Evolutionary conservation across 1,139 yeast species (phyloP).

Genomic region (Pichia sp.): DNA sequence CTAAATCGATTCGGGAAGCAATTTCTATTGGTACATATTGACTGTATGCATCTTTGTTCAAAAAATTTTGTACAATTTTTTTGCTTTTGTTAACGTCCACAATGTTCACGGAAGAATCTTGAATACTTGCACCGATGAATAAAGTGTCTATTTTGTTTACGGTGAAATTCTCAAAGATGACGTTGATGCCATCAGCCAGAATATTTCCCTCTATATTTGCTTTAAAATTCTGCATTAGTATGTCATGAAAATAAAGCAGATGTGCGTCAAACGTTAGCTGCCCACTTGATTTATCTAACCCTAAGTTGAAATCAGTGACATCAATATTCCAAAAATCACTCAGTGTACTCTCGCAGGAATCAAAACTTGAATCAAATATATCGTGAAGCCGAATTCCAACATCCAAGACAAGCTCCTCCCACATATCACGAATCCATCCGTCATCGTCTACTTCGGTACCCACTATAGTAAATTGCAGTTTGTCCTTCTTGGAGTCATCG

Average conservation of each 20-base stretch:
- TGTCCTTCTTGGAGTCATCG: slow-evolving; percentile 4
- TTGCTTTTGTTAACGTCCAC: neutral
- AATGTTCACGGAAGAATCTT: neutral
- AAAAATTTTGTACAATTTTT: neutral
- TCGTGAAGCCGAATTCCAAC: neutral
- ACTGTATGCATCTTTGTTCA: neutral
- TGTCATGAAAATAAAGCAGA: neutral
- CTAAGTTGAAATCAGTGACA: neutral
- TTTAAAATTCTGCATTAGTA: neutral
- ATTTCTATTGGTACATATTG: neutral
- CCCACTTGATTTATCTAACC: neutral
- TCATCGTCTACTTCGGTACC: slow-evolving; percentile 1
- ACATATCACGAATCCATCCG: slow-evolving; percentile 7
- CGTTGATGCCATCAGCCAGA: neutral
- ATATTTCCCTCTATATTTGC: neutral
- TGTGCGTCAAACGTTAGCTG: neutral
- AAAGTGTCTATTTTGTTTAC: neutral
- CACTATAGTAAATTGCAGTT: slow-evolving; percentile 1
- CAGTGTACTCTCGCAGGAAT: too few species aligned
- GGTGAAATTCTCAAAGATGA: neutral
- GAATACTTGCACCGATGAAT: neutral
- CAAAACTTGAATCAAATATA: neutral
- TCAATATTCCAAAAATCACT: neutral
- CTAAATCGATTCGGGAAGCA: neutral
- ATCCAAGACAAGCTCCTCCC: neutral